These are phyloP conservation scores for Hypomontagnella submonticulosa DNA, from an alignment of 495 filamentous ascomycete genomes.

Conservation along the genomic window DNA sequence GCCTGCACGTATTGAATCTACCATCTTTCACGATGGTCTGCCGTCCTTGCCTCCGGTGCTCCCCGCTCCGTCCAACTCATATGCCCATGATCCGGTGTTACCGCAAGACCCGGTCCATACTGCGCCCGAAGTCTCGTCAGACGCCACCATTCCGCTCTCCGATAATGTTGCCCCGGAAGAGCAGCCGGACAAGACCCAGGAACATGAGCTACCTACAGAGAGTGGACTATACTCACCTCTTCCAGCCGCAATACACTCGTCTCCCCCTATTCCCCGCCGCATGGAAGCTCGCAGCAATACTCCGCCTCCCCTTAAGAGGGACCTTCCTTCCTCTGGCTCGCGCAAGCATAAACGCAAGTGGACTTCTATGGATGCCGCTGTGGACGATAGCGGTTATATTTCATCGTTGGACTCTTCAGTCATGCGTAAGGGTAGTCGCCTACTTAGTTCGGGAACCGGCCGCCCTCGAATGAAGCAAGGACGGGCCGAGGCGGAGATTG, in stretches of 20 bases:
- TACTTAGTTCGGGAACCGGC: constrained; percentile 79
- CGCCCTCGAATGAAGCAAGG: constrained; percentile 85
- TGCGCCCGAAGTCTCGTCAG: constrained; percentile 79
- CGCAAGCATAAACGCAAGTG: constrained; percentile 77
- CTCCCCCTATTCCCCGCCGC: constrained; percentile 81
- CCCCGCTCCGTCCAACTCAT: constrained; percentile 32
- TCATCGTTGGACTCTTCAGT: constrained; percentile 96
- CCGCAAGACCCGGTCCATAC: constrained; percentile 44
- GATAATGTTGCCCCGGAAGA: constrained; percentile 77
- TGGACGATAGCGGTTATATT: constrained; percentile 97
- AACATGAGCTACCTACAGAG: constrained; percentile 65
- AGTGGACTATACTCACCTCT: constrained; percentile 68
- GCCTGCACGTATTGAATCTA: constrained; percentile 46
- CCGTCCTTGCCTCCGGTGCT: constrained; percentile 51
- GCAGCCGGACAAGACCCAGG: constrained; percentile 58
- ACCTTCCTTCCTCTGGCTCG: constrained; percentile 65
- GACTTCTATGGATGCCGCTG: constrained; percentile 78
- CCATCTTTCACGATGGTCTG: constrained; percentile 45
- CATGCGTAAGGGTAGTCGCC: constrained; percentile 69
- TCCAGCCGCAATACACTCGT: constrained; percentile 73
- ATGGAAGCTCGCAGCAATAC: constrained; percentile 73
- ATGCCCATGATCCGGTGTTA: constrained; percentile 15
- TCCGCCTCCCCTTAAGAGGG: constrained; percentile 75
- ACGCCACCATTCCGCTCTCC: constrained; percentile 92
- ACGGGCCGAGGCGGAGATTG: constrained; percentile 93